These are phyloP conservation scores for Penicillium sclerotiorum DNA, from an alignment of 2,329 filamentous ascomycete species.

Conservation along the genomic window DNA sequence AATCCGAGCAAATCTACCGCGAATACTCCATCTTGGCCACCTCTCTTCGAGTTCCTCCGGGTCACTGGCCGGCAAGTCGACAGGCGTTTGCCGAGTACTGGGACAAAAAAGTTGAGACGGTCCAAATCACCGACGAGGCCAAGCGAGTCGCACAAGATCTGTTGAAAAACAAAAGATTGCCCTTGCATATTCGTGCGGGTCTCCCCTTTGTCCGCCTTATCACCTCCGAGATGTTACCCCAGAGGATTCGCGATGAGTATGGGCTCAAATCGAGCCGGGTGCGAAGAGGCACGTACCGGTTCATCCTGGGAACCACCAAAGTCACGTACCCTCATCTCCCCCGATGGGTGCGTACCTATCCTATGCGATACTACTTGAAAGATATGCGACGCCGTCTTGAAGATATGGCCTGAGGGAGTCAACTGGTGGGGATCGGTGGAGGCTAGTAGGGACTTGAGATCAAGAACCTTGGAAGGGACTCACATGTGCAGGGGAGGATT, in stretches of 20 bases:
- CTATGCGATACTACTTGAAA: constrained; percentile 33
- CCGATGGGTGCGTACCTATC: constrained; percentile 26
- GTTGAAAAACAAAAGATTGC: constrained; percentile 30
- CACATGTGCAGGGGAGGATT: too few relatives aligned
- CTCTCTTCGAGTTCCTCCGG: constrained; percentile 34
- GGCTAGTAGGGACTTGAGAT: not conserved
- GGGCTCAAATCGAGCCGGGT: constrained; percentile 26
- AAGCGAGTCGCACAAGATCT: constrained; percentile 31
- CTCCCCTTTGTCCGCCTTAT: constrained; percentile 33
- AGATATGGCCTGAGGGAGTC: not conserved
- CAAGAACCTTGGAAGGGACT: too few relatives aligned
- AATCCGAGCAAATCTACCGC: constrained; percentile 29
- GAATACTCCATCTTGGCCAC: constrained; percentile 32
- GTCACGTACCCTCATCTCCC: constrained; percentile 30
- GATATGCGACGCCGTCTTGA: constrained; percentile 33
- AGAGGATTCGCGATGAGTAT: constrained; percentile 30
- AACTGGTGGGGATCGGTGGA: not conserved
- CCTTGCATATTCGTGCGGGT: constrained; percentile 26
- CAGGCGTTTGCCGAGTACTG: constrained; percentile 44
- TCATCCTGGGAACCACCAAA: constrained; percentile 21
- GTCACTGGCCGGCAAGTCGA: constrained; percentile 40
- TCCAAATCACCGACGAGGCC: constrained; percentile 37
- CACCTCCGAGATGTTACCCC: constrained; percentile 33
- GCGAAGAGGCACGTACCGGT: constrained; percentile 21
- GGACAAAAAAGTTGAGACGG: constrained; percentile 37